A percentile compares a stretch with the other conserved stretches of the same genome.
These are phyloP conservation scores for Fraxinus latifolia DNA, from an alignment of 305 asterid genomes.

Conservation along the genomic window DNA sequence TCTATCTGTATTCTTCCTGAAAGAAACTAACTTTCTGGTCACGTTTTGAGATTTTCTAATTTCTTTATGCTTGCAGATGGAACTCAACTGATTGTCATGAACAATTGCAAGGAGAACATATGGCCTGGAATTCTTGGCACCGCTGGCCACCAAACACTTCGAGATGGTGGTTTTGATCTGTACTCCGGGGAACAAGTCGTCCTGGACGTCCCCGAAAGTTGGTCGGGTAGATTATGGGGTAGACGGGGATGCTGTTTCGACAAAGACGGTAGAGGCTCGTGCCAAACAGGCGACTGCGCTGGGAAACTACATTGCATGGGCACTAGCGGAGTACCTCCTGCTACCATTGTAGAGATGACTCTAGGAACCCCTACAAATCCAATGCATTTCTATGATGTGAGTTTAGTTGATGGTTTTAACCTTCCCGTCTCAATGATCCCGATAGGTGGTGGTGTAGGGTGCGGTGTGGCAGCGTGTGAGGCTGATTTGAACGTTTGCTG, in stretches of 20 bases:
- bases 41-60: neutral
- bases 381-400: slow-evolving; percentile 71
- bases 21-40: neutral
- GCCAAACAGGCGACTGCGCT: slow-evolving; percentile 75
- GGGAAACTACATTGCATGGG: slow-evolving; percentile 59
- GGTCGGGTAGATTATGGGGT: slow-evolving; percentile 91
- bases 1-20: neutral
- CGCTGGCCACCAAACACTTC: slow-evolving; percentile 49
- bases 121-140: slow-evolving; percentile 79
- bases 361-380: slow-evolving; percentile 49
- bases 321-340: slow-evolving; percentile 61
- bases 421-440: slow-evolving; percentile 68
- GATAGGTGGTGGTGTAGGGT: slow-evolving; percentile 44
- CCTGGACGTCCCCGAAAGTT: slow-evolving; percentile 46
- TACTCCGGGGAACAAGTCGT: slow-evolving; percentile 35
- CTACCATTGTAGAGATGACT: slow-evolving; percentile 76
- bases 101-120: slow-evolving; percentile 61
- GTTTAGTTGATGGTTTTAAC: slow-evolving; percentile 81
- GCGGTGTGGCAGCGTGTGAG: slow-evolving; percentile 82
- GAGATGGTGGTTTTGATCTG: slow-evolving; percentile 66
- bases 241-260: slow-evolving; percentile 71
- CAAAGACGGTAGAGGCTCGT: slow-evolving; percentile 43
- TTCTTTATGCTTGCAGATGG: slow-evolving; percentile 46
- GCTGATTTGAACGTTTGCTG: slow-evolving; percentile 56
- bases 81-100: slow-evolving; percentile 47